Evolutionary conservation across 495 filamentous ascomycete genomes (phyloP).

Genomic region (Penicillium parvum): DNA sequence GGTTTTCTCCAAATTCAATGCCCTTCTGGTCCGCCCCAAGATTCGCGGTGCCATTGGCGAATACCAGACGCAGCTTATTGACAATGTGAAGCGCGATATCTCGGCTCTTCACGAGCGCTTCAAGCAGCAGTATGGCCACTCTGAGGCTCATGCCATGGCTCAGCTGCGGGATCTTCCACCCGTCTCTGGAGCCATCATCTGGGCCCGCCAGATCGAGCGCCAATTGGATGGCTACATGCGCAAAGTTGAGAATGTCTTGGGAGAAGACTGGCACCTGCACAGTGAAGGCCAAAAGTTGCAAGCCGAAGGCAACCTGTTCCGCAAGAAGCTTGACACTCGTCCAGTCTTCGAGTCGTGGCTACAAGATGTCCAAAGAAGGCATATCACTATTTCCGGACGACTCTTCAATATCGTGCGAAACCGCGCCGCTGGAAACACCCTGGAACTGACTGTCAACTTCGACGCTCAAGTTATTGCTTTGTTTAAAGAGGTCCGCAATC

Average conservation of each 20-base stretch:
- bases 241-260: constrained; percentile 92
- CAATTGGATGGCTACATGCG: constrained; percentile 96
- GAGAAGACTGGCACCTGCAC: constrained; percentile 88
- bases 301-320: constrained; percentile 81
- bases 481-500: constrained; percentile 98
- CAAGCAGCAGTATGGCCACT: constrained; percentile 97
- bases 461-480: constrained; percentile 93
- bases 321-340: constrained; percentile 90
- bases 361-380: constrained; percentile 76
- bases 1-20: constrained; percentile 99
- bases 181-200: constrained; percentile 93
- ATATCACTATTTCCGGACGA: constrained; percentile 84
- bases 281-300: constrained; percentile 92
- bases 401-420: constrained; percentile 88
- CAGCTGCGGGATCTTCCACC: constrained; percentile 92
- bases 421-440: constrained; percentile 74
- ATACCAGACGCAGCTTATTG: constrained; percentile 95
- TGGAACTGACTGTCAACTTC: constrained; percentile 92
- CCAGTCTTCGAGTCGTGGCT: constrained; percentile 94
- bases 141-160: constrained; percentile 95
- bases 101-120: constrained; percentile 89
- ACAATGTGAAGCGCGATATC: constrained; percentile 95
- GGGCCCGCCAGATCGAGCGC: constrained; percentile 93
- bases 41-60: constrained; percentile 96
- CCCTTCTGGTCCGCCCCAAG: constrained; percentile 93